Conservation (phyloP, 2,329 filamentous ascomycete genomes). For the Nothopassalora personata region DNA sequence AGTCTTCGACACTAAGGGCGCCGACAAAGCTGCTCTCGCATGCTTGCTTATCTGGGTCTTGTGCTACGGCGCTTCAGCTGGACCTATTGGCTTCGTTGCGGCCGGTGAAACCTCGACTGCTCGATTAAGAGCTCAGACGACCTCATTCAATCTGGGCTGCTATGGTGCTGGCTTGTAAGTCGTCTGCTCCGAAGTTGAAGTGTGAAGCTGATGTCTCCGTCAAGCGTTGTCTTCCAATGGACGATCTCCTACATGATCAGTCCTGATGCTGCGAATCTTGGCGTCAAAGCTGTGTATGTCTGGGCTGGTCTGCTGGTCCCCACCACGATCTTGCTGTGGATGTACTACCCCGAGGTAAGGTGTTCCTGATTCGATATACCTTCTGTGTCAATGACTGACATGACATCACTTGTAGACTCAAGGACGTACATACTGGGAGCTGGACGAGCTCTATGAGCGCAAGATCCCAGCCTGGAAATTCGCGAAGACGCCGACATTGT, state of each 20-base stretch:
- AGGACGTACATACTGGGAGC: constrained; percentile 19
- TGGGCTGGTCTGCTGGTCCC: constrained; percentile 10
- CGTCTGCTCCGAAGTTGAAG: neutral
- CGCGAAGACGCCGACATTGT: constrained; percentile 8
- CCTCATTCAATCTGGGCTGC: neutral
- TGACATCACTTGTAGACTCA: constrained; percentile 3
- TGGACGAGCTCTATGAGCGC: constrained; percentile 20
- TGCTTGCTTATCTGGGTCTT: constrained; percentile 17
- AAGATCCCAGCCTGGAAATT: constrained; percentile 20
- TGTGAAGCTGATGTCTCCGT: neutral
- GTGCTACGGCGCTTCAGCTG: constrained; percentile 16
- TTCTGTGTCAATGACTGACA: constrained; percentile 1
- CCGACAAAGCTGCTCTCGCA: constrained; percentile 13
- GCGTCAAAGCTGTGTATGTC: constrained; percentile 14
- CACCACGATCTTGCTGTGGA: constrained; percentile 12
- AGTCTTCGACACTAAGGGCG: constrained; percentile 6
- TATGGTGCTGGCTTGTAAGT: constrained; percentile 14
- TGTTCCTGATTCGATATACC: neutral
- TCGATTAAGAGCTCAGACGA: constrained; percentile 13
- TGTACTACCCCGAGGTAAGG: constrained; percentile 15
- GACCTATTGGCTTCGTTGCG: constrained; percentile 16
- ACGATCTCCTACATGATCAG: constrained; percentile 13
- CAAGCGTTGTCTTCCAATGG: neutral
- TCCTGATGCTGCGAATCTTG: constrained; percentile 14
- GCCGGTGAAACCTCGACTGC: constrained; percentile 14